A percentile compares a stretch with the other conserved stretches of the same genome.
Conservation (phyloP, 495 filamentous ascomycete genomes). For the Aspergillus cavernicola region DNA sequence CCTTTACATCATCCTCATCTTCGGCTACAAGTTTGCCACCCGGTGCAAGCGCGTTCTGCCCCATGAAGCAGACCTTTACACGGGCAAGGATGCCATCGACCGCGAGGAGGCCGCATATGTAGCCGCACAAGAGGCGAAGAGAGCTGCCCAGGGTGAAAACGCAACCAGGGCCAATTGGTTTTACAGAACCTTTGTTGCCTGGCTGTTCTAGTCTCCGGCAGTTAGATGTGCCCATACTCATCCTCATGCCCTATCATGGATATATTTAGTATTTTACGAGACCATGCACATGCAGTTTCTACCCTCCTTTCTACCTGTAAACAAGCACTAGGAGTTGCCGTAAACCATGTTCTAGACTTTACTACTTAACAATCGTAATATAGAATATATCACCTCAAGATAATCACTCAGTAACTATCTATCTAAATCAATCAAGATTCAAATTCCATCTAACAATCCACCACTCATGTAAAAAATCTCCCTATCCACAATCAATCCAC, state of each 20-base stretch:
- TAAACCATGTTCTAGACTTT: too few relatives aligned
- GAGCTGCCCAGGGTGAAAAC: constrained; percentile 46
- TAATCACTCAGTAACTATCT: too few relatives aligned
- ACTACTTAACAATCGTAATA: too few relatives aligned
- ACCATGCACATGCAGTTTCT: too few relatives aligned
- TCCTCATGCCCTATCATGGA: neutral
- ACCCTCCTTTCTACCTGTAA: too few relatives aligned
- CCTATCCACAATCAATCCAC: too few relatives aligned
- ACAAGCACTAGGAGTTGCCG: too few relatives aligned
- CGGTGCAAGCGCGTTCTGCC: constrained; percentile 52
- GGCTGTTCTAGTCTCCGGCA: constrained; percentile 52
- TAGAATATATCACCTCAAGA: too few relatives aligned
- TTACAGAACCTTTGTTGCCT: constrained; percentile 61
- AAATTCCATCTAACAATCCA: too few relatives aligned
- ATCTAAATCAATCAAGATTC: too few relatives aligned
- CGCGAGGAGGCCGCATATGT: constrained; percentile 68
- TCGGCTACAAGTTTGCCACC: constrained; percentile 63
- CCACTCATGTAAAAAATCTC: too few relatives aligned
- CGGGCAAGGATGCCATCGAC: constrained; percentile 71
- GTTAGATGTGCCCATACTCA: neutral
- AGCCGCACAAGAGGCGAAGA: constrained; percentile 26
- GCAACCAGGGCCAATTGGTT: constrained; percentile 44
- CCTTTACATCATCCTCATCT: constrained; percentile 67
- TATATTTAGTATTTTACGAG: too few relatives aligned
- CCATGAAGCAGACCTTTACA: constrained; percentile 61